Evolutionary conservation across 177 flowering plant genomes (phyloP).

Genomic region (Vitis hybrid): DNA sequence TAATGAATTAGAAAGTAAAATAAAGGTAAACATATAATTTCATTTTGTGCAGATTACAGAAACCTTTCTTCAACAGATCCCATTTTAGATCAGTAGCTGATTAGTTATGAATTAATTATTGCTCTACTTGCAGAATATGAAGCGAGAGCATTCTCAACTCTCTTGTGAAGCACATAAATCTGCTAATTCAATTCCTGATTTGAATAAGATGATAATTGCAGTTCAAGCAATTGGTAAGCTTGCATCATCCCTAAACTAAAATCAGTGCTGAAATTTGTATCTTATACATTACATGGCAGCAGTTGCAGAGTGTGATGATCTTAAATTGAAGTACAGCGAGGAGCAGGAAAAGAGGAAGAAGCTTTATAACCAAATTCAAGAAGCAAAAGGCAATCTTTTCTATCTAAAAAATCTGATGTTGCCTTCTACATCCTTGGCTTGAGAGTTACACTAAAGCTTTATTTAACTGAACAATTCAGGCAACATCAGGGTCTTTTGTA

Average conservation of each 20-base stretch:
- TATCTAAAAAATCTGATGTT: too few relatives aligned
- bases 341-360: slow-evolving; percentile 80
- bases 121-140: slow-evolving; percentile 49
- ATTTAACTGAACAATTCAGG: slow-evolving; percentile 44
- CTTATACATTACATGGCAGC: slow-evolving; percentile 6
- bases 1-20: slow-evolving; percentile 47
- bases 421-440: background rate
- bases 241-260: background rate
- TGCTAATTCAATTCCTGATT: slow-evolving; percentile 82
- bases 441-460: background rate
- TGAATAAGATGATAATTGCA: slow-evolving; percentile 76
- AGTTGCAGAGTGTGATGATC: slow-evolving; percentile 90
- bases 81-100: background rate
- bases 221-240: slow-evolving; percentile 66
- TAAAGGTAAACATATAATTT: slow-evolving; percentile 50
- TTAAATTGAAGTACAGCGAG: slow-evolving; percentile 75
- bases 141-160: slow-evolving; percentile 61
- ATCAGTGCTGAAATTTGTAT: background rate
- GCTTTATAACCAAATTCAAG: slow-evolving; percentile 80
- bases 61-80: background rate
- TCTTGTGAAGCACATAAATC: slow-evolving; percentile 84
- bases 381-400: slow-evolving; percentile 66
- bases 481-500: slow-evolving; percentile 94
- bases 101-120: background rate
- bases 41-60: background rate